These are phyloP conservation scores for Alectoria sarmentosa DNA, from an alignment of 495 filamentous ascomycete species.

Conservation along the genomic window DNA sequence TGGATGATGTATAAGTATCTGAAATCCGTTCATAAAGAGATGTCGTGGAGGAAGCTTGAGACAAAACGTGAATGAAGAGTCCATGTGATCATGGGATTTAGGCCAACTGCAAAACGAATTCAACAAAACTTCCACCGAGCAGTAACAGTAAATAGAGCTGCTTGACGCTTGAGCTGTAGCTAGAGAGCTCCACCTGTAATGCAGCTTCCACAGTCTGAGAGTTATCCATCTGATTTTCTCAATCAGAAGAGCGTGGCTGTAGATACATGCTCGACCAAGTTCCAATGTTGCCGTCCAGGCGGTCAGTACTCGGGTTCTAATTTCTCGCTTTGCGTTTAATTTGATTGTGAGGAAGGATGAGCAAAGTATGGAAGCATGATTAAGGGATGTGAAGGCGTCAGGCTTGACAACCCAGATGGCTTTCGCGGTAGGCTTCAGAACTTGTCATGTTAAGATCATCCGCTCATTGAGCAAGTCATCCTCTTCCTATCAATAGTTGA, in stretches of 20 bases:
- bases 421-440: constrained; percentile 33
- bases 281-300: not conserved
- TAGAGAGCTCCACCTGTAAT: not conserved
- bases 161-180: not conserved
- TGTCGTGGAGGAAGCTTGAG: not conserved
- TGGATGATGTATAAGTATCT: not conserved
- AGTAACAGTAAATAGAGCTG: not conserved
- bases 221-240: not conserved
- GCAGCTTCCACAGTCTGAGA: not conserved
- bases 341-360: too few species aligned
- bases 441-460: constrained; percentile 48
- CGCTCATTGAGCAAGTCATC: constrained; percentile 44
- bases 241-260: not conserved
- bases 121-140: not conserved
- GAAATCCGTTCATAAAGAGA: not conserved
- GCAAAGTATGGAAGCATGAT: not conserved
- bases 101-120: not conserved
- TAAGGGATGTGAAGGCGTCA: not conserved
- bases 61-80: not conserved
- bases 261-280: not conserved
- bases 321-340: not conserved
- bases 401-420: not conserved
- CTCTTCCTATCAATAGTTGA: constrained; percentile 59
- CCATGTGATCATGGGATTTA: not conserved
- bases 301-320: not conserved